Conservation (phyloP, 2,329 filamentous ascomycete species). For the Fusarium albosuccineum region DNA sequence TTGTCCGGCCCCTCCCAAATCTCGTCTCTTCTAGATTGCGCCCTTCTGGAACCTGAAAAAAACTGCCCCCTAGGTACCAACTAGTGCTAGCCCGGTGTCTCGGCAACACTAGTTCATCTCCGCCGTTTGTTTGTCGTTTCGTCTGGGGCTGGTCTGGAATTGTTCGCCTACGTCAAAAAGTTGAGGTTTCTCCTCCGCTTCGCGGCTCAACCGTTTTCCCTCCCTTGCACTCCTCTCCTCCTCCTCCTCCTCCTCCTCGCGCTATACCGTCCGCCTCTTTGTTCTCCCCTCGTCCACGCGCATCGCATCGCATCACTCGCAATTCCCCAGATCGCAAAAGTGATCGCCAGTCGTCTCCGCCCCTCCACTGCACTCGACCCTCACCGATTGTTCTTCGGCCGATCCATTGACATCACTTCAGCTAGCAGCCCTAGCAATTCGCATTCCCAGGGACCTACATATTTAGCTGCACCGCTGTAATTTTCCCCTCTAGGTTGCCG, state of each 20-base stretch:
- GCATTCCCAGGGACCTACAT: conserved; percentile 36
- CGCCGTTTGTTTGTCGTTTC: conserved; percentile 33
- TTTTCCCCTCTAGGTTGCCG: neutral
- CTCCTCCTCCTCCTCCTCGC: neutral
- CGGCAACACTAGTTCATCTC: conserved; percentile 41
- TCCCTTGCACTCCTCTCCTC: conserved; percentile 10
- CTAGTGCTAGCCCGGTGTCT: conserved; percentile 38
- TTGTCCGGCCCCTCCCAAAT: conserved; percentile 10
- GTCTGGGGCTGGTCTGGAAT: conserved; percentile 31
- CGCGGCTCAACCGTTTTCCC: conserved; percentile 10
- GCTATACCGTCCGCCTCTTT: neutral
- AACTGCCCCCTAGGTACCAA: conserved; percentile 15
- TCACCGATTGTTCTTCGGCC: conserved; percentile 39
- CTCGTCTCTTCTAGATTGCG: conserved; percentile 18
- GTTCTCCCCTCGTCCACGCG: conserved; percentile 7
- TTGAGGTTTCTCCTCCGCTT: conserved; percentile 27
- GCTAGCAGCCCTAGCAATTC: conserved; percentile 14
- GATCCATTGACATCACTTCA: conserved; percentile 39
- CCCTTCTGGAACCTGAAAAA: conserved; percentile 4
- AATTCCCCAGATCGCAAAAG: conserved; percentile 9
- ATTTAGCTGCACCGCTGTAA: conserved; percentile 15
- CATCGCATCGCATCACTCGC: conserved; percentile 16
- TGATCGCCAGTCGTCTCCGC: conserved; percentile 36
- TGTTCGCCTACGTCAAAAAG: conserved; percentile 31
- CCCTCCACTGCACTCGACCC: conserved; percentile 28